phyloP scores from a whole-genome alignment of 495 filamentous ascomycete species.

The Podospora australis region DNA sequence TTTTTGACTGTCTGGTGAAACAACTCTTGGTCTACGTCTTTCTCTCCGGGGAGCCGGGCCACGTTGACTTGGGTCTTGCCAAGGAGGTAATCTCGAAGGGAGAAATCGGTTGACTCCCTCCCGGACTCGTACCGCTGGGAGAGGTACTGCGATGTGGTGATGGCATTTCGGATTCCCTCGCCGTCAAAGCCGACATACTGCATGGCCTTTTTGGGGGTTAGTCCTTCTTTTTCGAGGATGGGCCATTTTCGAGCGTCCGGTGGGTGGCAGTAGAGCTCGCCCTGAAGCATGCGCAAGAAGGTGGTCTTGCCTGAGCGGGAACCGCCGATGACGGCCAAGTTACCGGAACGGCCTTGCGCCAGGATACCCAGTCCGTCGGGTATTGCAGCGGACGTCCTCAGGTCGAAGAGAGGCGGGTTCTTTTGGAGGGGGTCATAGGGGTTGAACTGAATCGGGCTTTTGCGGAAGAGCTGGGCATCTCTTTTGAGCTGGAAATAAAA shows the following conservation, averaged over 20 bases:
- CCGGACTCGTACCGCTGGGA: conserved; percentile 89
- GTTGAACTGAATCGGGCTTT: no score
- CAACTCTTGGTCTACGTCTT: conserved; percentile 32
- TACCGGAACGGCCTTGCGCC: no score
- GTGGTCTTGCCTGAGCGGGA: conserved; percentile 66
- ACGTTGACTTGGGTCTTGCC: conserved; percentile 72
- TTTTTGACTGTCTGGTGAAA: conserved; percentile 58
- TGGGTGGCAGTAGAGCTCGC: conserved; percentile 65
- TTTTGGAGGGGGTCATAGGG: no score
- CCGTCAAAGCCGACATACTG: conserved; percentile 78
- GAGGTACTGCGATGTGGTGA: conserved; percentile 63
- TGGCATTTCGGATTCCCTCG: conserved; percentile 32
- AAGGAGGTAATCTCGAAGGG: conserved; percentile 67
- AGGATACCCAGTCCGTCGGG: no score
- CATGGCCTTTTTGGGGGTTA: conserved; percentile 59
- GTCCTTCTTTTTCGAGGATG: conserved; percentile 59
- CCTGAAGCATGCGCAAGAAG: conserved; percentile 67
- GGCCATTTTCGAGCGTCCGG: conserved; percentile 68
- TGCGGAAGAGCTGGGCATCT: no score
- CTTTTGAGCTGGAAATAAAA: conserved; percentile 54
- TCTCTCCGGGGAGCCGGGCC: conserved; percentile 38
- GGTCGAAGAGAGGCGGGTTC: no score
- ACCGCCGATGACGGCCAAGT: conserved; percentile 73
- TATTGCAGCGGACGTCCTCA: no score
- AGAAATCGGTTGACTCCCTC: conserved; percentile 81